These are phyloP conservation scores for Pichia scutulata DNA, from an alignment of 805 yeast genomes.

Conservation along the genomic window DNA sequence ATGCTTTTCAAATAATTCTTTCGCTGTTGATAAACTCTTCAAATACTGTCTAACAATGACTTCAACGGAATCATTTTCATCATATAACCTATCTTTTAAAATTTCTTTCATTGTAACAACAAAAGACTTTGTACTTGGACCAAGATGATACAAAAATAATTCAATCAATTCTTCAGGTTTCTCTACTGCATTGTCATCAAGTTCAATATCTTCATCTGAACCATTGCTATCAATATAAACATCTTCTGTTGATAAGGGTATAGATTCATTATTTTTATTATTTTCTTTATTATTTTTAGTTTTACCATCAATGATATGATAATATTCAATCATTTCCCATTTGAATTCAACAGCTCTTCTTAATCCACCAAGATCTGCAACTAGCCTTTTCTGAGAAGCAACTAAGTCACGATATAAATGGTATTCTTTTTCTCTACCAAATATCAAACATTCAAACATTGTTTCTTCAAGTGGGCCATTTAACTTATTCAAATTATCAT, in stretches of 20 bases:
- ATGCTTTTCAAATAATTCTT: slow-evolving; percentile 46
- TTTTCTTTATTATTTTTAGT: background rate
- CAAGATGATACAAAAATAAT: slow-evolving; percentile 56
- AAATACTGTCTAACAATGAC: slow-evolving; percentile 36
- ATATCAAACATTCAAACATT: slow-evolving; percentile 46
- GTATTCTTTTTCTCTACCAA: slow-evolving; percentile 53
- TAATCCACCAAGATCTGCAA: slow-evolving; percentile 58
- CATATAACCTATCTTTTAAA: slow-evolving; percentile 52
- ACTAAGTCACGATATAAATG: slow-evolving; percentile 38
- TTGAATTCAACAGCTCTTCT: slow-evolving; percentile 63
- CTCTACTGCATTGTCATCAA: slow-evolving; percentile 20
- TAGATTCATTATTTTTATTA: background rate
- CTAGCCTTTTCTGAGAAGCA: slow-evolving; percentile 41
- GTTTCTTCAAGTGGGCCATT: slow-evolving; percentile 46
- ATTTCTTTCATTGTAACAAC: slow-evolving; percentile 57
- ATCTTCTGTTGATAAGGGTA: background rate
- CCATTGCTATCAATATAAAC: slow-evolving; percentile 6
- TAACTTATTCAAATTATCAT: slow-evolving; percentile 33
- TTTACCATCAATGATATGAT: background rate
- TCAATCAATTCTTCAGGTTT: slow-evolving; percentile 46
- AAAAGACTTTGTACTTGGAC: slow-evolving; percentile 66
- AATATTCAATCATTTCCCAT: slow-evolving; percentile 36
- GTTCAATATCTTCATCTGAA: slow-evolving; percentile 16
- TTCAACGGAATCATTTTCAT: slow-evolving; percentile 30
- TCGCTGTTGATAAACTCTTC: slow-evolving; percentile 42